These are phyloP conservation scores for Suaeda aralocaspica DNA, from an alignment of 148 eudicot species.

Conservation along the genomic window DNA sequence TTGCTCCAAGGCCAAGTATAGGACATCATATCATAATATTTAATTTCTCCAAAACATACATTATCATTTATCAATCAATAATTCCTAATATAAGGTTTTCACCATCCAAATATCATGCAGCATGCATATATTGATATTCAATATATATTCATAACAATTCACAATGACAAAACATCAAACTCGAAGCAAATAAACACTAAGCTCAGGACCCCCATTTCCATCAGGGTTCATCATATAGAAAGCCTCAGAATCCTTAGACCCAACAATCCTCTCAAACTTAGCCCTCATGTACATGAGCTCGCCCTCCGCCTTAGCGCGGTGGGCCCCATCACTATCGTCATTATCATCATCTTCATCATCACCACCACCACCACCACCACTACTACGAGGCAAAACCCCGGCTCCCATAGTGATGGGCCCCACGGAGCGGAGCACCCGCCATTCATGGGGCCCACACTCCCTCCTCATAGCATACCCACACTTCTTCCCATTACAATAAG, in stretches of 20 bases:
- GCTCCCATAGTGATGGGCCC: constrained; percentile 92
- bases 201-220: constrained; percentile 77
- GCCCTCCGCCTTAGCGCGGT: constrained; percentile 36
- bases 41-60: neutral
- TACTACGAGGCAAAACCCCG: constrained; percentile 58
- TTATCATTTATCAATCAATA: too few relatives aligned
- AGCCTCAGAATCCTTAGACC: constrained; percentile 85
- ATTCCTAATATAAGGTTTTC: neutral
- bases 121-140: neutral
- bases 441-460: constrained; percentile 59
- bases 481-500: constrained; percentile 87
- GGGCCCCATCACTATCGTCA: neutral
- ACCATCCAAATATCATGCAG: neutral
- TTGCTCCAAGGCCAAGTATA: neutral
- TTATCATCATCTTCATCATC: constrained; percentile 32
- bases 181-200: constrained; percentile 72
- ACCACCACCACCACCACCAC: constrained; percentile 17
- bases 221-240: constrained; percentile 98
- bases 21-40: neutral
- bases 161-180: constrained; percentile 12
- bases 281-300: constrained; percentile 93
- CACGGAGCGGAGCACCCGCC: constrained; percentile 57
- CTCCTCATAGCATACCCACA: constrained; percentile 79
- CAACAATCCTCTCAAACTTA: constrained; percentile 88
- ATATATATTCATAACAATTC: neutral